Evolutionary conservation across 2,329 filamentous ascomycete species (phyloP).

Genomic region (Stagonosporopsis chrysanthemi): DNA sequence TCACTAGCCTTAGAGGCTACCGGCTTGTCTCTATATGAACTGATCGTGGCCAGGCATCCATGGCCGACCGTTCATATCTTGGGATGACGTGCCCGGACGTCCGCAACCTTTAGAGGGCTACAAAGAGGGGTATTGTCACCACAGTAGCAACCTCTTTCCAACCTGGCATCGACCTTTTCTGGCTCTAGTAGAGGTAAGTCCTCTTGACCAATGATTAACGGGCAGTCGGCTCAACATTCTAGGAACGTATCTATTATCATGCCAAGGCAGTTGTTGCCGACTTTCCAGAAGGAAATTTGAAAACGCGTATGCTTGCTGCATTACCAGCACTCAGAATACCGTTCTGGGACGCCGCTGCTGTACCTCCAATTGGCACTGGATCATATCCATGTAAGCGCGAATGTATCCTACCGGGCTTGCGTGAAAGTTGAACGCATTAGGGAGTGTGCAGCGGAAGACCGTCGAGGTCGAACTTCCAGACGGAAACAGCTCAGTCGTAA

Average conservation of each 20-base stretch:
- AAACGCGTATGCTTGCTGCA: conserved; percentile 48
- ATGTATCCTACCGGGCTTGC: not conserved
- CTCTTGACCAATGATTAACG: no score
- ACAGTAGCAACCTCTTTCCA: conserved; percentile 77
- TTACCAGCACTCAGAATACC: conserved; percentile 51
- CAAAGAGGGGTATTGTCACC: conserved; percentile 75
- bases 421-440: not conserved
- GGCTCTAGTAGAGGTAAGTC: conserved; percentile 62
- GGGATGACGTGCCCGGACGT: conserved; percentile 60
- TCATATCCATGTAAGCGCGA: conserved; percentile 39
- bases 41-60: conserved; percentile 69
- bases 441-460: conserved; percentile 46
- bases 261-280: conserved; percentile 48
- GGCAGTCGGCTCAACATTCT: conserved; percentile 2
- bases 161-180: conserved; percentile 86
- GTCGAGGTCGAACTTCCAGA: conserved; percentile 37
- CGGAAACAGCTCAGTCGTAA: conserved; percentile 32
- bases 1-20: not conserved
- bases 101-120: conserved; percentile 53
- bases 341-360: conserved; percentile 57
- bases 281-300: conserved; percentile 48
- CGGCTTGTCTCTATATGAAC: not conserved
- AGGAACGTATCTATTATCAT: conserved; percentile 53
- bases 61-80: conserved; percentile 70
- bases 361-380: conserved; percentile 43